A percentile compares a stretch with the other conserved stretches of the same genome.
phyloP scores from a whole-genome alignment of 2,329 filamentous ascomycete species.

The Aureobasidium musti region DNA sequence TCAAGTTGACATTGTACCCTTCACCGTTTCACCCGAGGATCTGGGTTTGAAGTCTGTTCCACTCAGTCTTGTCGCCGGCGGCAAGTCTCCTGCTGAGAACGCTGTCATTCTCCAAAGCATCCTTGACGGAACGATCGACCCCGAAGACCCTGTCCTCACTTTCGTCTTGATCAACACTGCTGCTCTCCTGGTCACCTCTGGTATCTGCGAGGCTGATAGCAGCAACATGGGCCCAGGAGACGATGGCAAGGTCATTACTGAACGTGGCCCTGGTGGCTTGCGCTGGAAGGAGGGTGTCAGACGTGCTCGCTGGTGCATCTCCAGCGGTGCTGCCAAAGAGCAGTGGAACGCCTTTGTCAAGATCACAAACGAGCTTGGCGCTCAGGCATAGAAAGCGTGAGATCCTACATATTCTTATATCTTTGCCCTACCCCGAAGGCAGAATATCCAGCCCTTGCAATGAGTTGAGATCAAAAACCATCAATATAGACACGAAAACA shows the following conservation, averaged over 20 bases:
- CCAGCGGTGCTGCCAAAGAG: conserved; percentile 80
- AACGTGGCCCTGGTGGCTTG: conserved; percentile 80
- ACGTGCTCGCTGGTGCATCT: conserved; percentile 82
- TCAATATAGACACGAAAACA: too few relatives aligned
- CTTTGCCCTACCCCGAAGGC: too few relatives aligned
- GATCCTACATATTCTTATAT: too few relatives aligned
- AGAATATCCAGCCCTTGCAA: too few relatives aligned
- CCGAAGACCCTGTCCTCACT: conserved; percentile 81
- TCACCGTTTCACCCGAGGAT: conserved; percentile 77
- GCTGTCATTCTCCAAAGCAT: conserved; percentile 79
- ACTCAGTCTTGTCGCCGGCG: conserved; percentile 75
- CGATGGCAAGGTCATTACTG: conserved; percentile 75
- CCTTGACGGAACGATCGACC: conserved; percentile 68
- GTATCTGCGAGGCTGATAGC: conserved; percentile 79
- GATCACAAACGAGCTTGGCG: conserved; percentile 61
- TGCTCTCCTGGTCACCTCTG: conserved; percentile 79
- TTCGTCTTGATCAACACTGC: conserved; percentile 96
- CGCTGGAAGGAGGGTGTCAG: conserved; percentile 95
- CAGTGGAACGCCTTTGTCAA: conserved; percentile 84
- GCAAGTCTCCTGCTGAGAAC: conserved; percentile 84
- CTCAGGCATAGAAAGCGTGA: background rate
- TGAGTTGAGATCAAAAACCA: too few relatives aligned
- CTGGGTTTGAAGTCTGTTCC: conserved; percentile 80
- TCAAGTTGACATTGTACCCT: conserved; percentile 67
- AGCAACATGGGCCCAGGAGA: conserved; percentile 79